Base-by-base conservation (phyloP, 2,329 filamentous ascomycete species). In the Fusarium mangiferae region DNA sequence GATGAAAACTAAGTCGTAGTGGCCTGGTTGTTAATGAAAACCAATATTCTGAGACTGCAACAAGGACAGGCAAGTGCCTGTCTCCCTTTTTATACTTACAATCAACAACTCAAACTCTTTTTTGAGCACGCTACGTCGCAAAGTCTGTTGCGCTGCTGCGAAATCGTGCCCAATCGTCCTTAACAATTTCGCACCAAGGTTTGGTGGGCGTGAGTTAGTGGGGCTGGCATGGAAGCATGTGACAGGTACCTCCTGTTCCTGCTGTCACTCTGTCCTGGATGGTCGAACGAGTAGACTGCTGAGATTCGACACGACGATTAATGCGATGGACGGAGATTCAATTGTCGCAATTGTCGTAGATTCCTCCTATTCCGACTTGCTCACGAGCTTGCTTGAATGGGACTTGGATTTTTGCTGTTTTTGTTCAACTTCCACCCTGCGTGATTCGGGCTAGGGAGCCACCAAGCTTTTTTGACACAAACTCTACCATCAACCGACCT, bases 371-470 rank as follows among this genome's bases (percentile, higher is more conserved):
- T 28, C 1, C 1, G 28, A 20, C 6, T 20, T 36, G 8, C 1
- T 24, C 14, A 13, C 4, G 18, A 12, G 18, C 0, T 30, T n/a
- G 13, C 6, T 26, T 24, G 28, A 6, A 1, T 0, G 1, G 7
- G 28, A 17, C 3, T 3, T 1, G 10, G 22, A 36, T 9, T 42
- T 35, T 44, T 18, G n/a, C 22, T 17, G 18, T 7, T 44, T 56
- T 36, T 61, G 6, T 39, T 39, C 8, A 12, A 22, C 13, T 55
- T 33, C 11, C 22, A 6, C 11, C n/a, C 20, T n/a, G 18, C n/a
- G 14, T 4, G 38, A 11, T 17, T 18, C 22, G 14, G 18, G 26
- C 18, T 4, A 11, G 5, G 9, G 14, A 9, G 7, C 11, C 3
- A 28, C 11, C 24, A 15, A 36, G n/a, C 20, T 24, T 38, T 49